Conservation (phyloP, 371 early-diverging fungal species). For the Entomophthora muscae region DNA sequence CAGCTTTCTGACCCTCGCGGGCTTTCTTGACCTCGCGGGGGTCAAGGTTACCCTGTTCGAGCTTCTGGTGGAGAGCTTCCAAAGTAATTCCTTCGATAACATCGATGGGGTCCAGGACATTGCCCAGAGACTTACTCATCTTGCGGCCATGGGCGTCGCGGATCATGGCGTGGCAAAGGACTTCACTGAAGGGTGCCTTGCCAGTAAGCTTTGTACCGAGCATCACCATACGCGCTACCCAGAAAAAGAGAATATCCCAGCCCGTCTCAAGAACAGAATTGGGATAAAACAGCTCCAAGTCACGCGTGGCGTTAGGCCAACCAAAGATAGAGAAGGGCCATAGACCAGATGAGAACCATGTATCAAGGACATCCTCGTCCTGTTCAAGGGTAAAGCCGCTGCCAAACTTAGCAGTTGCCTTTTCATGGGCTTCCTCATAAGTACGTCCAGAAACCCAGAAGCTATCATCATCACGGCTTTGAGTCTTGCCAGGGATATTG, state of each 20-base stretch:
- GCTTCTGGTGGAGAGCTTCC: constrained; percentile 53
- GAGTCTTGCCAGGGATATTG: constrained; percentile 42
- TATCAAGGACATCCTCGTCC: constrained; percentile 98
- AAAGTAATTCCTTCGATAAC: constrained; percentile 91
- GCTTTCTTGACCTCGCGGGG: constrained; percentile 83
- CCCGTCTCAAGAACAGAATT: constrained; percentile 94
- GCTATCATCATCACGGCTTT: constrained; percentile 30
- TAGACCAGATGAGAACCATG: constrained; percentile 99
- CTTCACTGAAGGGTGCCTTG: constrained; percentile 84
- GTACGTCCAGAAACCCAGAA: constrained; percentile 84
- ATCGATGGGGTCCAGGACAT: constrained; percentile 98
- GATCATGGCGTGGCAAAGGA: constrained; percentile 97
- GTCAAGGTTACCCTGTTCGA: constrained; percentile 81
- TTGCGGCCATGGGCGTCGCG: constrained; percentile 99
- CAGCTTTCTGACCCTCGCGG: constrained; percentile 67
- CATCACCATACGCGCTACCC: constrained; percentile 99
- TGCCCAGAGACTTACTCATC: constrained; percentile 98
- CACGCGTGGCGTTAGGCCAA: constrained; percentile 84
- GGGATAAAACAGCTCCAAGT: constrained; percentile 84
- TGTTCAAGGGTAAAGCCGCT: constrained; percentile 46
- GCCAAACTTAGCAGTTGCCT: constrained; percentile 53
- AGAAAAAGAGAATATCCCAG: constrained; percentile 99
- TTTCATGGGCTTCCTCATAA: constrained; percentile 56
- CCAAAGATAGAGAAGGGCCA: constrained; percentile 98
- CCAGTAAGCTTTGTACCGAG: constrained; percentile 90